phyloP scores from a whole-genome alignment of 2,329 filamentous ascomycete genomes.

The Colletotrichum eleusines region DNA sequence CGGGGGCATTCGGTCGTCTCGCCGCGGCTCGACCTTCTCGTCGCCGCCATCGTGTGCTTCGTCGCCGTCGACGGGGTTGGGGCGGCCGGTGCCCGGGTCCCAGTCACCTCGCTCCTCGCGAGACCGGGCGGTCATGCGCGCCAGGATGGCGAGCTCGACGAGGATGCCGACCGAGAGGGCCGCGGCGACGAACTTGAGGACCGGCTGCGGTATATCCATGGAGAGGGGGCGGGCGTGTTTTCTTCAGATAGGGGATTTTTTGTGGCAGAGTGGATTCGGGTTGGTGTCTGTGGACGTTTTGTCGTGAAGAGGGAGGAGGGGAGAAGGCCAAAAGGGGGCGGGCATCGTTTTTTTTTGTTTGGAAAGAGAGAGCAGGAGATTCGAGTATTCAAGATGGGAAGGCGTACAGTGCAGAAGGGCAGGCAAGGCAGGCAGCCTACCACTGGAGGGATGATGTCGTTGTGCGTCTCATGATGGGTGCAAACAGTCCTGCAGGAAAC shows the following conservation, averaged over 20 bases:
- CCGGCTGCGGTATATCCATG: neutral
- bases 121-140: neutral
- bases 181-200: neutral
- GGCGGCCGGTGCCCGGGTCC: constrained; percentile 5
- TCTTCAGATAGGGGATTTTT: too few species aligned
- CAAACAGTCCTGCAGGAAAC: neutral
- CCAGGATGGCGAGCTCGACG: neutral
- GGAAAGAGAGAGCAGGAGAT: neutral
- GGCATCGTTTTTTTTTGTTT: neutral
- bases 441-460: neutral
- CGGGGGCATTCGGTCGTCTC: neutral
- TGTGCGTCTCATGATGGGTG: neutral
- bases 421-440: neutral
- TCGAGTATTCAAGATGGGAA: neutral
- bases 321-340: too few species aligned
- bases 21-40: neutral
- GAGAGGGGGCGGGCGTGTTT: too few species aligned
- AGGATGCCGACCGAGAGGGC: constrained; percentile 7
- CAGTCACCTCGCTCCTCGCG: neutral
- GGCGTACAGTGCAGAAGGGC: neutral
- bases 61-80: neutral
- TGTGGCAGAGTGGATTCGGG: too few species aligned
- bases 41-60: too few species aligned
- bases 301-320: too few species aligned
- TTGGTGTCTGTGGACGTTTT: neutral